These are phyloP conservation scores for Sporothrix brasiliensis DNA, from an alignment of 2,329 filamentous ascomycete genomes.

Conservation along the genomic window DNA sequence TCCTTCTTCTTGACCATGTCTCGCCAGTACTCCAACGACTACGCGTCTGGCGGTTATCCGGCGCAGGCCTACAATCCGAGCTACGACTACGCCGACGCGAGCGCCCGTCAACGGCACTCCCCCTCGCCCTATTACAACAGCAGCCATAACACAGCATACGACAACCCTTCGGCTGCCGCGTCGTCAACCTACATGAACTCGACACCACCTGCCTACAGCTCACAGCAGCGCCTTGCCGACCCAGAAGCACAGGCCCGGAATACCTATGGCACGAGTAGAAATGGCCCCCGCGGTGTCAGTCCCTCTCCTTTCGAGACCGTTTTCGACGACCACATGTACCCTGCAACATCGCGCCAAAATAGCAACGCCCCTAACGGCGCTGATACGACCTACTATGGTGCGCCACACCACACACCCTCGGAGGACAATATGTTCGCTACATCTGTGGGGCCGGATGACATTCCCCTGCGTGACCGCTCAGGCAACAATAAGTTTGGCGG, in stretches of 20 bases:
- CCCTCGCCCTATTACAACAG: constrained; percentile 24
- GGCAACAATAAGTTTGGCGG: constrained; percentile 47
- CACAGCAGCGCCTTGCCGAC: constrained; percentile 44
- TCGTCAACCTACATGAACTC: constrained; percentile 32
- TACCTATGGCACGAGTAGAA: constrained; percentile 42
- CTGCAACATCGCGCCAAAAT: constrained; percentile 51
- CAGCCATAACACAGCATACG: constrained; percentile 40
- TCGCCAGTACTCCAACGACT: constrained; percentile 44
- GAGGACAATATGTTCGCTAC: constrained; percentile 43
- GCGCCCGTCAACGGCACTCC: constrained; percentile 17
- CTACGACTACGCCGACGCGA: constrained; percentile 28
- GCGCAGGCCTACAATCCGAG: constrained; percentile 29
- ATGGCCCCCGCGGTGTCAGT: constrained; percentile 33
- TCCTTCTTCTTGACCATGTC: constrained; percentile 36
- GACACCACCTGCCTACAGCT: constrained; percentile 43
- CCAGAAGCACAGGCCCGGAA: constrained; percentile 39
- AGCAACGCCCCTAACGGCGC: constrained; percentile 44
- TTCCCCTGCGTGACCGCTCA: constrained; percentile 59
- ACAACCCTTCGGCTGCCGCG: constrained; percentile 37
- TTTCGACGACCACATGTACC: constrained; percentile 70
- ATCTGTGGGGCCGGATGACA: constrained; percentile 50
- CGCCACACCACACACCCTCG: constrained; percentile 47
- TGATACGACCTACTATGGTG: constrained; percentile 64
- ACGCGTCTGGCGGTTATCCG: constrained; percentile 40
- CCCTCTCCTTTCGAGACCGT: constrained; percentile 62